Percentiles rank a stretch among this genome's conserved stretches.
Conservation (phyloP, 179 eudicot genomes). For the Silene coronaria region DNA sequence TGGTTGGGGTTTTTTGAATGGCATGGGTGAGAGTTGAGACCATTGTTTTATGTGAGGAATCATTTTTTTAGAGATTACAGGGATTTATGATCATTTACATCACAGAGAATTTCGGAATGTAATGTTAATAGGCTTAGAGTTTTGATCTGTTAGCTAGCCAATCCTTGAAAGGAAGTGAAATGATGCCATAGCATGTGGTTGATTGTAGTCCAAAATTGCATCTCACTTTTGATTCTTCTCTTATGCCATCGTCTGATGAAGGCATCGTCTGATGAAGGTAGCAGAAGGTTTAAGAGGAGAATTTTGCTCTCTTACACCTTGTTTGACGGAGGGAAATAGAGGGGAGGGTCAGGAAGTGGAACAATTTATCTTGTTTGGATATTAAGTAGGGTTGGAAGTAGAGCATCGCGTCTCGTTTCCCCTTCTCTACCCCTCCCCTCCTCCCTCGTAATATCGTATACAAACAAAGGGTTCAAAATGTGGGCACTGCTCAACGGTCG, state of each 20-base stretch:
- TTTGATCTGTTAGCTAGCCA: not conserved
- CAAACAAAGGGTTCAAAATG: not conserved
- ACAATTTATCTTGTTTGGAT: too few relatives aligned
- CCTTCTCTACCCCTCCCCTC: not conserved
- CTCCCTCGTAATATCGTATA: not conserved
- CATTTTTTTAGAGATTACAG: not conserved
- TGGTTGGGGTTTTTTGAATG: constrained; percentile 8
- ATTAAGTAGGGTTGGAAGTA: not conserved
- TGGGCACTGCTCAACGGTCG: not conserved
- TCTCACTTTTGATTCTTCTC: not conserved
- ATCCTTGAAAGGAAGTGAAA: not conserved
- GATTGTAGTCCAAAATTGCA: not conserved
- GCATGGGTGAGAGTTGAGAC: not conserved
- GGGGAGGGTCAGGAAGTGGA: too few relatives aligned
- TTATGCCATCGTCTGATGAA: not conserved
- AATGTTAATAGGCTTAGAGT: not conserved
- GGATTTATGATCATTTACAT: not conserved
- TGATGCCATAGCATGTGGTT: not conserved
- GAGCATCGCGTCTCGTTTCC: not conserved
- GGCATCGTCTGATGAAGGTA: not conserved
- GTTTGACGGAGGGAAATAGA: too few relatives aligned
- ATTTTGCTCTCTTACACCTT: not conserved
- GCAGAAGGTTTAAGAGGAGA: not conserved
- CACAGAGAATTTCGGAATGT: not conserved
- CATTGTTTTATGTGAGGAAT: not conserved